A percentile compares a stretch with the other conserved stretches of the same genome.
Conservation (phyloP, 1,139 yeast genomes). For the Debaryomycetaceae sp. region DNA sequence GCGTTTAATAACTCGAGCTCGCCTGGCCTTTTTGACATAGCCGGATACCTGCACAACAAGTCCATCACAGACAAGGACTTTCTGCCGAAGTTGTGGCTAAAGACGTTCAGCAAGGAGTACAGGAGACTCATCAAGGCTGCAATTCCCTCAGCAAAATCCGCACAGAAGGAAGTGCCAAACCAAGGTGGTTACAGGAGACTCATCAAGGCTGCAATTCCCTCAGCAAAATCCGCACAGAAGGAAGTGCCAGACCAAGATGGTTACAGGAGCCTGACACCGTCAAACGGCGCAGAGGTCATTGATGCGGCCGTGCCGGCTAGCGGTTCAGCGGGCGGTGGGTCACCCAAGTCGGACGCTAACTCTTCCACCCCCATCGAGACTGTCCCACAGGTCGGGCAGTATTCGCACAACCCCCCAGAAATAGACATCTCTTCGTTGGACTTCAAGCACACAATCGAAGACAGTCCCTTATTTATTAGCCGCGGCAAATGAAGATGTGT, state of each 20-base stretch:
- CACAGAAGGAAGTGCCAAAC: constrained; percentile 18
- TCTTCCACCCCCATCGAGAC: background rate
- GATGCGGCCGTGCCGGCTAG: background rate
- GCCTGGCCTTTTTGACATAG: constrained; percentile 21
- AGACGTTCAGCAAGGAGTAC: constrained; percentile 50
- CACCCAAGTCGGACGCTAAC: background rate
- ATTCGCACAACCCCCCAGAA: background rate
- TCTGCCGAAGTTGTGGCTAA: constrained; percentile 49
- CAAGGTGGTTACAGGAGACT: constrained; percentile 53
- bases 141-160: constrained; percentile 15
- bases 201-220: constrained; percentile 41
- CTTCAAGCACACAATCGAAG: constrained; percentile 6
- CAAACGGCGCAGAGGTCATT: too few species aligned
- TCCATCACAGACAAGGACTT: constrained; percentile 38
- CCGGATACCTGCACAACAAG: constrained; percentile 21
- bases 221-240: constrained; percentile 22
- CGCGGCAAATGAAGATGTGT: background rate
- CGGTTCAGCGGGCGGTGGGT: background rate
- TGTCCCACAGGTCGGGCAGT: background rate
- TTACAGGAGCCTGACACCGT: background rate
- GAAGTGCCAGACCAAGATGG: background rate
- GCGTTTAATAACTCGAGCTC: constrained; percentile 22
- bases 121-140: constrained; percentile 51
- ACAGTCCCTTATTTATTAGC: constrained; percentile 6
- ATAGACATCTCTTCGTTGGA: constrained; percentile 2